These are phyloP conservation scores for Dillenia turbinata DNA, from an alignment of 164 flowering plant species.

Conservation along the genomic window DNA sequence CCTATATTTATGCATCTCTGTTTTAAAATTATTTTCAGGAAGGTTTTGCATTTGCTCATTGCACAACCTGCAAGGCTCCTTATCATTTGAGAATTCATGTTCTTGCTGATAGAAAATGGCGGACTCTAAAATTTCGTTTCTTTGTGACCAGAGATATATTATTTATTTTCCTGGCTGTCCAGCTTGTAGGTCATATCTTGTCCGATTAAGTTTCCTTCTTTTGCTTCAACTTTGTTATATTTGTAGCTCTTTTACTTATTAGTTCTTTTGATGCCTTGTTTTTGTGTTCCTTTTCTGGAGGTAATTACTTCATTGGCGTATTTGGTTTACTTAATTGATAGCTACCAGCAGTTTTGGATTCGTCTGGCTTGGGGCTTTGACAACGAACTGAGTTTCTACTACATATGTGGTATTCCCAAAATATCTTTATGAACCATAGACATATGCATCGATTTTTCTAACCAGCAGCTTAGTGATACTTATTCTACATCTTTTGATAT, in stretches of 20 bases:
- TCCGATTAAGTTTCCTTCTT: background rate
- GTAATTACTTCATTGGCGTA: slow-evolving; percentile 76
- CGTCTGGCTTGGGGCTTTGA: slow-evolving; percentile 82
- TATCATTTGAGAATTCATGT: slow-evolving; percentile 90
- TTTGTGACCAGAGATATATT: slow-evolving; percentile 94
- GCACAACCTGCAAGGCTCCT: slow-evolving; percentile 98
- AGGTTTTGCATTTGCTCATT: slow-evolving; percentile 99
- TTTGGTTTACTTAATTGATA: slow-evolving; percentile 64
- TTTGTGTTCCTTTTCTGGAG: slow-evolving; percentile 33
- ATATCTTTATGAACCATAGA: too few relatives aligned
- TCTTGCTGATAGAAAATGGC: slow-evolving; percentile 88
- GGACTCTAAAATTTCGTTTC: slow-evolving; percentile 95
- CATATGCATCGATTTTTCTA: too few relatives aligned
- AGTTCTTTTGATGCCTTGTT: background rate
- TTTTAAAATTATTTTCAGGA: slow-evolving; percentile 55
- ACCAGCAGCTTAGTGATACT: too few relatives aligned
- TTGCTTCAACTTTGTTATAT: background rate
- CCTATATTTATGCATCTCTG: background rate
- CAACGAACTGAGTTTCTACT: slow-evolving; percentile 71
- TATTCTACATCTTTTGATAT: too few relatives aligned
- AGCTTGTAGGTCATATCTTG: slow-evolving; percentile 61
- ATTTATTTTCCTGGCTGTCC: slow-evolving; percentile 85
- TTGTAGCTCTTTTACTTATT: background rate
- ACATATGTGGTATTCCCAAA: slow-evolving; percentile 70
- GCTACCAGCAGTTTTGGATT: slow-evolving; percentile 69